These are phyloP conservation scores for Gelatoporia subvermispora DNA, from an alignment of 768 basidiomycete genomes.

Conservation along the genomic window DNA sequence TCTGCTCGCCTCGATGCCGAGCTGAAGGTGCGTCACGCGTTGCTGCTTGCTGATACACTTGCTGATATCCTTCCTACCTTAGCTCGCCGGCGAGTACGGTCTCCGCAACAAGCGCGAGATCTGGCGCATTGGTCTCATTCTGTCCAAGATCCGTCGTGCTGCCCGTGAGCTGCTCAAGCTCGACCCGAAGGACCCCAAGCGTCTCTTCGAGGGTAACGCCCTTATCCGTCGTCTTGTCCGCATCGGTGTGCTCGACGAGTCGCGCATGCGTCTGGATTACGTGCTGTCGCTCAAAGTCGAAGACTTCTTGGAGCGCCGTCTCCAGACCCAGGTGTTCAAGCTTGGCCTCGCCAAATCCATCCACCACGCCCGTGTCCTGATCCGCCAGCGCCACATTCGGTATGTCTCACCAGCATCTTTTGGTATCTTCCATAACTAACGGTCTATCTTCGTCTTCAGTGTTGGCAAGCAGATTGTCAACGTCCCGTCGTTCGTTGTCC, in stretches of 20 bases:
- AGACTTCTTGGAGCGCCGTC: conserved; percentile 98
- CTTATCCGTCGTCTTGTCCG: conserved; percentile 95
- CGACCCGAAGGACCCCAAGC: conserved; percentile 98
- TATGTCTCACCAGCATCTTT: conserved; percentile 22
- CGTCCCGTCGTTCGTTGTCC: conserved; percentile 97
- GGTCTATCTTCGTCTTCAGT: conserved; percentile 31
- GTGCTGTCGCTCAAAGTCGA: conserved; percentile 98
- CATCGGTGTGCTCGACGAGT: conserved; percentile 99
- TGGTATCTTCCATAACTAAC: too few species aligned
- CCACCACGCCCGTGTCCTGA: conserved; percentile 97
- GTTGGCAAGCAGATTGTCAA: conserved; percentile 99
- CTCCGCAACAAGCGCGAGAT: conserved; percentile 99
- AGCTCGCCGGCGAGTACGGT: conserved; percentile 99
- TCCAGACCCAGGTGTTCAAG: conserved; percentile 99
- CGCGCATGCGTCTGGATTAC: conserved; percentile 99
- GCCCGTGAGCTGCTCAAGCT: conserved; percentile 99
- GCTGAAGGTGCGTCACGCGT: conserved; percentile 72
- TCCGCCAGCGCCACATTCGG: conserved; percentile 98
- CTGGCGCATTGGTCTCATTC: conserved; percentile 97
- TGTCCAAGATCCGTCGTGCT: conserved; percentile 99
- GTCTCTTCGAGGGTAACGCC: conserved; percentile 98
- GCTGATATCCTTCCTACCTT: background rate
- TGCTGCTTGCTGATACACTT: background rate
- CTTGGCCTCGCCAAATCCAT: conserved; percentile 95
- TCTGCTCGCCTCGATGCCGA: conserved; percentile 98